Evolutionary conservation across 495 filamentous ascomycete genomes (phyloP).

Genomic region (Neurospora sp.): DNA sequence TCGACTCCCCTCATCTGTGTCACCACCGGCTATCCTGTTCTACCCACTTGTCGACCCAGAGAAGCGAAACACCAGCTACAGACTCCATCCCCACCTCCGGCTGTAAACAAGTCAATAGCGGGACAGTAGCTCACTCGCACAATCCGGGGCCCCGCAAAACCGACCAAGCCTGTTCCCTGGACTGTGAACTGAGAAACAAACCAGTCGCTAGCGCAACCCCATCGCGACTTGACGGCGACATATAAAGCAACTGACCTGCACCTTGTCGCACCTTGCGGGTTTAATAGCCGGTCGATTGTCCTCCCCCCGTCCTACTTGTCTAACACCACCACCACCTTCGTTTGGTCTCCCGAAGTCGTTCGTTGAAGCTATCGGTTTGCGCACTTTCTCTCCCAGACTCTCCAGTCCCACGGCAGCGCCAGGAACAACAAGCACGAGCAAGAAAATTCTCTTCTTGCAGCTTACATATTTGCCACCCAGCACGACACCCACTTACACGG

Average conservation of each 20-base stretch:
- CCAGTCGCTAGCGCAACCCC: not conserved
- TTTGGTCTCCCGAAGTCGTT: not conserved
- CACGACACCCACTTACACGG: slow-evolving; percentile 2
- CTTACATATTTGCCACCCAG: slow-evolving; percentile 25
- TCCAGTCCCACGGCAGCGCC: not conserved
- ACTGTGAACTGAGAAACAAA: not conserved
- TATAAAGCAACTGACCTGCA: slow-evolving; percentile 1
- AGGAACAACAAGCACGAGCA: slow-evolving; percentile 1
- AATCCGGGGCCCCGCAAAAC: not conserved
- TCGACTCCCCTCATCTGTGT: not conserved
- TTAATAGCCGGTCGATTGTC: not conserved
- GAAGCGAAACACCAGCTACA: not conserved
- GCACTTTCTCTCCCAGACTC: not conserved
- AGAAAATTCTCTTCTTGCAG: slow-evolving; percentile 23
- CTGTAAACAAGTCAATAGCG: not conserved
- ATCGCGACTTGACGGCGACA: not conserved
- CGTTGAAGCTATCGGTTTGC: not conserved
- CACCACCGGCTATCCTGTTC: not conserved
- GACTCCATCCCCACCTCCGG: not conserved
- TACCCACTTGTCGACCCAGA: not conserved
- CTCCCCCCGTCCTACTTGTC: not conserved
- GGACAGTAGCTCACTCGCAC: not conserved
- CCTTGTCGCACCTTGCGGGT: not conserved
- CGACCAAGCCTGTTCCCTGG: not conserved
- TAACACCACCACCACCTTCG: not conserved